These are phyloP conservation scores for Sclerospora graminicola DNA, from an alignment of 352 stramenopile species.

Conservation along the genomic window DNA sequence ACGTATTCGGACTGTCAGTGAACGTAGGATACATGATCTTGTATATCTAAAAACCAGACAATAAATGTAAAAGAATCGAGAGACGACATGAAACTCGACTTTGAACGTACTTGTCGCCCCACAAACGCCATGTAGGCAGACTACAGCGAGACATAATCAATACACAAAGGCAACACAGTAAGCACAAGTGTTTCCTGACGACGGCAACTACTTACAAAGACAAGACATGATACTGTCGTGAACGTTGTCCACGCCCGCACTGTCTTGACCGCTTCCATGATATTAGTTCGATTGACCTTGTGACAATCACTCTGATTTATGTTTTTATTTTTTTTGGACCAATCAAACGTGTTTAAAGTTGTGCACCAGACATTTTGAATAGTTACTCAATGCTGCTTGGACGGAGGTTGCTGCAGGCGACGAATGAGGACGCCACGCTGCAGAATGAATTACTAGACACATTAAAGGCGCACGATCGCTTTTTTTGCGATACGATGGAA, in stretches of 20 bases:
- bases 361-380: constrained; percentile 17
- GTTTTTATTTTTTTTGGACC: constrained; percentile 3
- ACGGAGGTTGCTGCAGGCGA: constrained; percentile 34
- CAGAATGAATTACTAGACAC: constrained; percentile 11
- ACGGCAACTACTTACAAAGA: constrained; percentile 36
- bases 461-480: constrained; percentile 39
- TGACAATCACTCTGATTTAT: constrained; percentile 2
- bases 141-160: constrained; percentile 19
- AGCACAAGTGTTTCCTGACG: not conserved
- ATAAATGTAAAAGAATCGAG: too few species aligned
- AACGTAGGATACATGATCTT: constrained; percentile 67
- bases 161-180: not conserved
- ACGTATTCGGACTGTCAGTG: constrained; percentile 25
- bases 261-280: constrained; percentile 20
- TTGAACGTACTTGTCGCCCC: constrained; percentile 26
- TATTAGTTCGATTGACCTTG: too few species aligned
- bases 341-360: constrained; percentile 7
- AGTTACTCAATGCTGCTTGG: constrained; percentile 32
- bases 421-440: constrained; percentile 3
- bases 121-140: constrained; percentile 48
- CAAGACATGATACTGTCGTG: constrained; percentile 40
- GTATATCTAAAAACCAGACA: constrained; percentile 44
- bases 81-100: not conserved
- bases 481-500: constrained; percentile 72
- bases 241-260: constrained; percentile 39